Base-by-base conservation (phyloP, 805 yeast genomes). In the Isabelozyma gotoi region DNA sequence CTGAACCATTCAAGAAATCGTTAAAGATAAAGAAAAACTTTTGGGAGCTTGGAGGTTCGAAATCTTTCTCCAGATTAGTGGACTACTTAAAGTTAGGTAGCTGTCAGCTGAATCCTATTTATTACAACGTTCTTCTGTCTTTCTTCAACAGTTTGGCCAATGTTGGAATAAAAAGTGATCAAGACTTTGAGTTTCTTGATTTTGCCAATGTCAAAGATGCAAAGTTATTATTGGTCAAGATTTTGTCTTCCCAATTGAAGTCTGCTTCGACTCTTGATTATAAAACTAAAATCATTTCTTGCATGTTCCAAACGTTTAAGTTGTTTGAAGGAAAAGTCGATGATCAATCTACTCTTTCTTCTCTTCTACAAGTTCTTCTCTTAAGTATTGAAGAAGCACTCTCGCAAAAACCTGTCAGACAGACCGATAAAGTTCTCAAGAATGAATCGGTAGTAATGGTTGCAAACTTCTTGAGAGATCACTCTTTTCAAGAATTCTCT, bases 31-130 rank as follows among this genome's bases (percentile, higher is more conserved):
- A 78, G 47, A 67, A 73, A 14, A 75, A 68, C 20, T 68, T 84
- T 38, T 83, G 88, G 84, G 62, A 71, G 3, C 47, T 57, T 4
- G 77, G 74, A 16, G 84, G 83, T 14, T 50, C 54, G 37, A 68
- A 68, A 42, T 48, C 59, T 43, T 63, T 64, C 3, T 50, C 80
- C 1, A 73, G 72, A 45, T 54, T 85, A 8, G 37, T 68, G 1
- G 73, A 64, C 0, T 74, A 82, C 48, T 50, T 85, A 16, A 64
- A 64, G 10, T 47, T 80, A 11, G 85, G 89, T 0, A 77, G 80
- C 2, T 68, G 82, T 38, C 71, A 70, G 39, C 80, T 86, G 40
- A 65, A 69, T 20, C 75, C 82, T 0, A 49, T 63, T 0, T 84
- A 80, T 53, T 85, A 78, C 50, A 44, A 46, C 2, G 38, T 53